A percentile compares a stretch with the other conserved stretches of the same genome.
Evolutionary conservation across 345 rosid genomes (phyloP).

Genomic region (Lumnitzera littorea): DNA sequence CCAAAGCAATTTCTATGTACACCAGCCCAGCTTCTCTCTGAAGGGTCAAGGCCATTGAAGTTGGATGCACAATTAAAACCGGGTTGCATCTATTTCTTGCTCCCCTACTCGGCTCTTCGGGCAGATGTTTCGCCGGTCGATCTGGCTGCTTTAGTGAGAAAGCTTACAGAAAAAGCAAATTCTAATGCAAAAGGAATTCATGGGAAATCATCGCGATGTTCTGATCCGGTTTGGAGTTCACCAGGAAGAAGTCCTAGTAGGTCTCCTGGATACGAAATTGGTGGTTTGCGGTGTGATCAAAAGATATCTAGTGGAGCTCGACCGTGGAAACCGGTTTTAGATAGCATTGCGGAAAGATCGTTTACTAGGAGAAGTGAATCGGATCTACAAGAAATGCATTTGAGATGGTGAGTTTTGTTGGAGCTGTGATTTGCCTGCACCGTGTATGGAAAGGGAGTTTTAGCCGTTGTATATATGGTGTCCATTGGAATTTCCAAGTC

Average conservation of each 20-base stretch:
- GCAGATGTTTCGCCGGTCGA: constrained; percentile 29
- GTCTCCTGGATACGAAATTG: neutral
- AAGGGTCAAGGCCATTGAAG: constrained; percentile 19
- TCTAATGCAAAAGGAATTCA: constrained; percentile 4
- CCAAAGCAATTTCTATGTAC: constrained; percentile 30
- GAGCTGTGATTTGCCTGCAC: too few species aligned
- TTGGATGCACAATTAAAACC: constrained; percentile 20
- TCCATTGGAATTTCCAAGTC: too few species aligned
- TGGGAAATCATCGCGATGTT: neutral
- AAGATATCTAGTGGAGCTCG: neutral
- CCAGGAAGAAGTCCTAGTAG: constrained; percentile 7
- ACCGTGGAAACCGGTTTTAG: constrained; percentile 41
- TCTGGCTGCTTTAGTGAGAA: constrained; percentile 24
- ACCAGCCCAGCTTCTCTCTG: constrained; percentile 28
- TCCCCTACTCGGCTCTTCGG: constrained; percentile 32
- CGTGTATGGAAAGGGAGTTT: too few species aligned
- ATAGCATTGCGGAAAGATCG: constrained; percentile 36
- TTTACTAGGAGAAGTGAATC: constrained; percentile 38
- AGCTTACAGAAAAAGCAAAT: constrained; percentile 32
- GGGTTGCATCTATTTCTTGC: constrained; percentile 36
- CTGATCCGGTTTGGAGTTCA: neutral
- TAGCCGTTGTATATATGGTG: too few species aligned
- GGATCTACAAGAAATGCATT: constrained; percentile 17
- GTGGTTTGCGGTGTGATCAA: too few species aligned
- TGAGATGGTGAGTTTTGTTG: too few species aligned